Conservation (phyloP, 805 yeast species). For the Candida michaelii region DNA sequence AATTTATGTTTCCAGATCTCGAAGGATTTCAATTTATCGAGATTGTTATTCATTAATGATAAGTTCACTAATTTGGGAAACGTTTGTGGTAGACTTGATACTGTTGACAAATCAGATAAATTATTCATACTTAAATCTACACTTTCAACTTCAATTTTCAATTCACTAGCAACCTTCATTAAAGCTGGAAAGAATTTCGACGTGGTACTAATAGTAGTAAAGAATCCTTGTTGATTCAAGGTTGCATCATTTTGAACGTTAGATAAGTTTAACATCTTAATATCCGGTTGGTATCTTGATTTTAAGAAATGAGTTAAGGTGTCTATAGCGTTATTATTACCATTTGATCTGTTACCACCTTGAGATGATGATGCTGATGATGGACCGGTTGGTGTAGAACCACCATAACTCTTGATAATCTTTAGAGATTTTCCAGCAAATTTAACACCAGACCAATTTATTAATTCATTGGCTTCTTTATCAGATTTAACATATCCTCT, state of each 20-base stretch:
- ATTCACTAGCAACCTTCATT: constrained; percentile 70
- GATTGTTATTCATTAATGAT: constrained; percentile 74
- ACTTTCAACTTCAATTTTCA: constrained; percentile 60
- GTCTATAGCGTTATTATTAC: constrained; percentile 61
- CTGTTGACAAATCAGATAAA: constrained; percentile 56
- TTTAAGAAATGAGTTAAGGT: constrained; percentile 59
- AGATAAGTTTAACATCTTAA: constrained; percentile 68
- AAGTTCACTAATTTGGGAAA: constrained; percentile 78
- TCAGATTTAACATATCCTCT: constrained; percentile 56
- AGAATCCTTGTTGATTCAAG: constrained; percentile 61
- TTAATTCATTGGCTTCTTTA: constrained; percentile 58
- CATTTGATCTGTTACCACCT: constrained; percentile 13
- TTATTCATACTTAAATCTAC: constrained; percentile 64
- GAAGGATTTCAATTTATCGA: constrained; percentile 56
- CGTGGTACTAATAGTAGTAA: constrained; percentile 58
- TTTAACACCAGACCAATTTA: constrained; percentile 69
- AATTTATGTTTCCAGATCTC: constrained; percentile 81
- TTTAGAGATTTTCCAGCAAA: constrained; percentile 74
- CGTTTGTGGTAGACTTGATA: constrained; percentile 65
- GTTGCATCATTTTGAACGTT: constrained; percentile 63
- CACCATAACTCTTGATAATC: constrained; percentile 39
- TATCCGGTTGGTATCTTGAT: constrained; percentile 63
- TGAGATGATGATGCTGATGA: background rate
- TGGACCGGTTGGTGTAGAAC: constrained; percentile 5
- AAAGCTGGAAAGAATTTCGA: constrained; percentile 89